Percentiles rank a stretch among this genome's conserved stretches.
Conservation (phyloP, 2,329 filamentous ascomycete genomes). For the Helotiales sp. region DNA sequence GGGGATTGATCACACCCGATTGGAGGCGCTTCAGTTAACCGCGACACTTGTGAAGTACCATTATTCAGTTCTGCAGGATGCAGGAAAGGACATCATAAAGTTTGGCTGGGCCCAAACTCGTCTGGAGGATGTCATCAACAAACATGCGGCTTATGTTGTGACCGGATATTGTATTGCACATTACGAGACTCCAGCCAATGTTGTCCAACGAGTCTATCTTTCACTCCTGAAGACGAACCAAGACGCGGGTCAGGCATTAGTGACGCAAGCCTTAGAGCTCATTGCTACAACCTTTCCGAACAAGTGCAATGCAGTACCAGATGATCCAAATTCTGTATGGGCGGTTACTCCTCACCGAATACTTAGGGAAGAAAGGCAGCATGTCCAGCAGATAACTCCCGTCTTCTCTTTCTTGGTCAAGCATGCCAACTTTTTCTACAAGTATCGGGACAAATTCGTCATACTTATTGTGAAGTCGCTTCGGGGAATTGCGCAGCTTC, state of each 20-base stretch:
- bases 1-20: constrained; percentile 92
- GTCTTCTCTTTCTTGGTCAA: constrained; percentile 97
- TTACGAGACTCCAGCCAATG: constrained; percentile 95
- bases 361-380: constrained; percentile 90
- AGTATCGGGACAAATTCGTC: constrained; percentile 89
- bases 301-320: constrained; percentile 69
- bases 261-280: constrained; percentile 92
- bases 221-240: constrained; percentile 91
- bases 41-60: constrained; percentile 97
- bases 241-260: constrained; percentile 88
- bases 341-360: constrained; percentile 89
- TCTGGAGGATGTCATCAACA: constrained; percentile 99
- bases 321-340: constrained; percentile 82
- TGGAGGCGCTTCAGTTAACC: constrained; percentile 94
- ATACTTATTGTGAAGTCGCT: constrained; percentile 87
- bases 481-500: constrained; percentile 82
- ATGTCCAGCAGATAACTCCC: constrained; percentile 92
- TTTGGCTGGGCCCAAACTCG: constrained; percentile 99
- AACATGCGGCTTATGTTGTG: constrained; percentile 95
- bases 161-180: constrained; percentile 98
- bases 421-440: constrained; percentile 92
- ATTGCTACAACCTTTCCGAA: constrained; percentile 91
- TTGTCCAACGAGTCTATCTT: constrained; percentile 93
- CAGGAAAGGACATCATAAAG: constrained; percentile 97
- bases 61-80: constrained; percentile 82